phyloP scores from a whole-genome alignment of 805 yeast species.

The Metschnikowia amazonensis region DNA sequence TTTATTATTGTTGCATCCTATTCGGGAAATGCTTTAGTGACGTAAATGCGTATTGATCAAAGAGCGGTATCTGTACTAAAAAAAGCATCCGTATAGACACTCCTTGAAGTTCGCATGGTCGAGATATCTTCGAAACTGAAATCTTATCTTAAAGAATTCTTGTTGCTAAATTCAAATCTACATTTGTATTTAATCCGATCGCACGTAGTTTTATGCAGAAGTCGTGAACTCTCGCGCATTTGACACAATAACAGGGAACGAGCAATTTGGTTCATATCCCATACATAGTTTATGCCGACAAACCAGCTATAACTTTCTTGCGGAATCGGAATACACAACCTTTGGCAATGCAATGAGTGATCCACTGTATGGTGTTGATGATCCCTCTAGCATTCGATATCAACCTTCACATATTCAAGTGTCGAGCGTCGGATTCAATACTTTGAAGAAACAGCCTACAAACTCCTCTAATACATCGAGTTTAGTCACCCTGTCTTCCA shows the following conservation, averaged over 20 bases:
- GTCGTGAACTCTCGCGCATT: neutral
- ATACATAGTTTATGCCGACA: neutral
- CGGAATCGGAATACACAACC: neutral
- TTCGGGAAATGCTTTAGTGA: slow-evolving; percentile 14
- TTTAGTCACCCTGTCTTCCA: slow-evolving; percentile 6
- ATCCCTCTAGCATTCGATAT: neutral
- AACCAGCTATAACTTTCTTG: neutral
- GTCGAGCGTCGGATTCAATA: slow-evolving; percentile 16
- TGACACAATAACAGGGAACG: neutral
- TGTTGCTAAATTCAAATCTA: neutral
- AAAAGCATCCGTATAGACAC: neutral
- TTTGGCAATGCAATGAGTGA: neutral
- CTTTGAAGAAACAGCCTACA: slow-evolving; percentile 13
- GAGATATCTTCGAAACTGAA: too few relatives aligned
- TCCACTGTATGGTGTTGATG: neutral
- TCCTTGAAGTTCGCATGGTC: neutral
- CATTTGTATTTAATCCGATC: neutral
- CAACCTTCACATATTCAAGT: slow-evolving; percentile 9
- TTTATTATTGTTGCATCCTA: slow-evolving; percentile 21
- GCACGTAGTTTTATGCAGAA: slow-evolving; percentile 1
- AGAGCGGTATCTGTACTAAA: neutral
- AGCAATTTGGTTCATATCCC: neutral
- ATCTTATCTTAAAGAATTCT: neutral
- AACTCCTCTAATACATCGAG: slow-evolving; percentile 11
- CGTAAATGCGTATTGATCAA: neutral